phyloP scores from a whole-genome alignment of 106 monocot species.

The Chionographis japonica region DNA sequence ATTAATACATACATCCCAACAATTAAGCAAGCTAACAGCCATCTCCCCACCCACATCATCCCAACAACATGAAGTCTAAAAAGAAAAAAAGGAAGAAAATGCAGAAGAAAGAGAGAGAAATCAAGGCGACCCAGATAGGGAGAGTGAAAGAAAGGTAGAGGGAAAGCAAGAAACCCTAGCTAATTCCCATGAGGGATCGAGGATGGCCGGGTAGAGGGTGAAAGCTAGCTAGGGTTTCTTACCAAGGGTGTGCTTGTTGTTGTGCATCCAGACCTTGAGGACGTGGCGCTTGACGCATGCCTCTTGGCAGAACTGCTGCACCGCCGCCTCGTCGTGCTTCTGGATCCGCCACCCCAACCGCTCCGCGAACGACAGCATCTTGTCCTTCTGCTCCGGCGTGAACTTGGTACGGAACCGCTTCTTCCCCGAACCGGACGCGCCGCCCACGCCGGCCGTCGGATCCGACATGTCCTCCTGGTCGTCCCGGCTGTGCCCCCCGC shows the following conservation, averaged over 20 bases:
- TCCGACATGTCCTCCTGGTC: conserved; percentile 36
- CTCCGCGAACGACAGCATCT: conserved; percentile 62
- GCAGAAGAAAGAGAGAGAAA: no score
- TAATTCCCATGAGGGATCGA: no score
- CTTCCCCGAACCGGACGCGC: conserved; percentile 17
- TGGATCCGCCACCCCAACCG: conserved; percentile 57
- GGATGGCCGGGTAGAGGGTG: no score
- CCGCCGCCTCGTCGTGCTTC: conserved; percentile 54
- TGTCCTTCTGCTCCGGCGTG: conserved; percentile 60
- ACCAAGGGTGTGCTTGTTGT: conserved; percentile 68
- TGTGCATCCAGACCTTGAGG: conserved; percentile 77
- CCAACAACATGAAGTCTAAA: no score
- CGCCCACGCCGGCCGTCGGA: neutral
- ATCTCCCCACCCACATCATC: no score
- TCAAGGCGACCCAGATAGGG: no score
- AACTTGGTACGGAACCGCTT: conserved; percentile 68
- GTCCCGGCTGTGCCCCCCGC: conserved; percentile 35
- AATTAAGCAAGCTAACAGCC: no score
- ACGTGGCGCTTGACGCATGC: conserved; percentile 41
- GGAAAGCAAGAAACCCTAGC: no score
- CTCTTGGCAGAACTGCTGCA: conserved; percentile 64
- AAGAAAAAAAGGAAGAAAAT: no score
- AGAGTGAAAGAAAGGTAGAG: no score
- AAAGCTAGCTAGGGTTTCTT: conserved; percentile 37
- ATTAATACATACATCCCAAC: no score